Evolutionary conservation across 1,139 yeast species (phyloP).

Genomic region (Ogataea hybrid): DNA sequence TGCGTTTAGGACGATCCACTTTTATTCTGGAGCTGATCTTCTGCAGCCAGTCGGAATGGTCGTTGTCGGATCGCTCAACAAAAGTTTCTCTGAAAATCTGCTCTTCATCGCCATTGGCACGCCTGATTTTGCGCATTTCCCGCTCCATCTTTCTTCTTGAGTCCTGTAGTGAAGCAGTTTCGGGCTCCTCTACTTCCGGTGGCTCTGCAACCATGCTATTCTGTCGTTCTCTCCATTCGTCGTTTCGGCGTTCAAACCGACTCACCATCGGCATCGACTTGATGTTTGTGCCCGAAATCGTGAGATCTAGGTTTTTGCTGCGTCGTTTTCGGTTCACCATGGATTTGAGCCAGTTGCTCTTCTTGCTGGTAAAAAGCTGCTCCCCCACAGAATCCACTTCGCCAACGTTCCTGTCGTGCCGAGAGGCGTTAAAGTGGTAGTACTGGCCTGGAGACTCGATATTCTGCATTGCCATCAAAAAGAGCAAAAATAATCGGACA

Average conservation of each 20-base stretch:
- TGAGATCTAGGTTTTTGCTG: conserved; percentile 9
- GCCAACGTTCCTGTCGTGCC: not conserved
- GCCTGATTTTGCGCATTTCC: conserved; percentile 8
- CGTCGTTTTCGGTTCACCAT: conserved; percentile 7
- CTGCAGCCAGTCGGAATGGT: conserved; percentile 3
- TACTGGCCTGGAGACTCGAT: conserved; percentile 2
- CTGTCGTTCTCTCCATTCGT: conserved; percentile 18
- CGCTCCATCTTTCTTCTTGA: conserved; percentile 10
- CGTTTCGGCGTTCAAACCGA: conserved; percentile 17
- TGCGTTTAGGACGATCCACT: not conserved
- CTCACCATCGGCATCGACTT: conserved; percentile 24
- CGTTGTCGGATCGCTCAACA: conserved; percentile 10
- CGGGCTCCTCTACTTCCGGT: not conserved
- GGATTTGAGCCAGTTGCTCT: conserved; percentile 8
- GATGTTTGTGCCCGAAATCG: conserved; percentile 14
- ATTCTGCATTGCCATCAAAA: not conserved
- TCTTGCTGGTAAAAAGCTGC: conserved; percentile 11
- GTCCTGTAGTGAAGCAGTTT: not conserved
- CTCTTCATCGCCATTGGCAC: conserved; percentile 18
- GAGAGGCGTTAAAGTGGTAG: conserved; percentile 9
- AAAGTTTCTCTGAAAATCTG: conserved; percentile 14
- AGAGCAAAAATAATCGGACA: not conserved
- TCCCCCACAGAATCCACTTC: conserved; percentile 6
- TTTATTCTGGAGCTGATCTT: conserved; percentile 4
- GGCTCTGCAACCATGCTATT: conserved; percentile 1